phyloP scores from a whole-genome alignment of 192 early-diverging fungal genomes.

The Podila horticola region DNA sequence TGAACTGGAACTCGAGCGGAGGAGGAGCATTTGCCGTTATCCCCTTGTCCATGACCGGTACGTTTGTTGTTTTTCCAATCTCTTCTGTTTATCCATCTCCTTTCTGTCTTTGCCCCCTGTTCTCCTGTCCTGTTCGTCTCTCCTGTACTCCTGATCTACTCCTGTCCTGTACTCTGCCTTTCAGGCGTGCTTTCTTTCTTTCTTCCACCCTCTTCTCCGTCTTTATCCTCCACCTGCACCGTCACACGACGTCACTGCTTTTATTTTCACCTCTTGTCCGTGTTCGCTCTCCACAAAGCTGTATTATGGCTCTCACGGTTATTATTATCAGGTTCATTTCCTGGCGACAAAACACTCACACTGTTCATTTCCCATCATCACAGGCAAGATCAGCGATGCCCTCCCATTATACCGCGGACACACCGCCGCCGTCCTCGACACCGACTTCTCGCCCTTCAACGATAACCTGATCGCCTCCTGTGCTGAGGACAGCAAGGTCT shows the following conservation, averaged over 20 bases:
- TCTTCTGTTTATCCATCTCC: background rate
- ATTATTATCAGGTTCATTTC: no score
- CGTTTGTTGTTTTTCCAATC: conserved; percentile 15
- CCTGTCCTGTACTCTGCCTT: no score
- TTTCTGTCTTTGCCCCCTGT: no score
- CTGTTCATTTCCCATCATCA: background rate
- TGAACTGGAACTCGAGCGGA: conserved; percentile 86
- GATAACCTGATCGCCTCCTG: conserved; percentile 94
- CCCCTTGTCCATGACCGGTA: conserved; percentile 74
- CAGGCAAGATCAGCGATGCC: conserved; percentile 91
- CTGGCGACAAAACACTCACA: background rate
- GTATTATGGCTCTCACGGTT: no score
- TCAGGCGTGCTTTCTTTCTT: no score
- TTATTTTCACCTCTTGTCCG: no score
- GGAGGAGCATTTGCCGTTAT: conserved; percentile 99
- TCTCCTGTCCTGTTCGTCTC: no score
- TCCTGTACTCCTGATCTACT: no score
- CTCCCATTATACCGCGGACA: conserved; percentile 95
- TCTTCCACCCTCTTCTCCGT: no score
- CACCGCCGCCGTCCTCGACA: conserved; percentile 94
- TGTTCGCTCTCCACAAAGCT: no score
- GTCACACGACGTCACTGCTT: no score
- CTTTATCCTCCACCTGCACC: no score
- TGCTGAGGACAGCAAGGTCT: conserved; percentile 87
- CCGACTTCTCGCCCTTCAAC: conserved; percentile 98